Conservation (phyloP, 1,139 yeast species). For the Geotrichum siamense region DNA sequence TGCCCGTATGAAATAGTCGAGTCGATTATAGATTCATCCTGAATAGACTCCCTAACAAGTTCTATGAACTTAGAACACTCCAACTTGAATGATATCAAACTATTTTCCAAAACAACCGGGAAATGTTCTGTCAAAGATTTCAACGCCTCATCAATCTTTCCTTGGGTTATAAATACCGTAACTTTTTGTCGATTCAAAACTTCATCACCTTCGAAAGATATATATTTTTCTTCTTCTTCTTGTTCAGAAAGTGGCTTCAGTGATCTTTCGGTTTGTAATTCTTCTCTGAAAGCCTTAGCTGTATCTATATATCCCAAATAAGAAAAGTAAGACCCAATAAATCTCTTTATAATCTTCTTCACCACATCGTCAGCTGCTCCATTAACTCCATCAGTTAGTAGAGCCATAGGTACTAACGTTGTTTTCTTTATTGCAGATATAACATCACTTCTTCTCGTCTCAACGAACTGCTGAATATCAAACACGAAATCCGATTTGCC, state of each 20-base stretch:
- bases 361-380: background rate
- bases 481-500: constrained; percentile 61
- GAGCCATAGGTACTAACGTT: constrained; percentile 6
- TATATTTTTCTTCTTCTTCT: constrained; percentile 6
- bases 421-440: constrained; percentile 19
- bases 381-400: background rate
- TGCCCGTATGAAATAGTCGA: constrained; percentile 45
- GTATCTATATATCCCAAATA: constrained; percentile 70
- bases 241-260: constrained; percentile 1
- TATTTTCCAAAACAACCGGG: constrained; percentile 40
- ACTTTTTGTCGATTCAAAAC: constrained; percentile 46
- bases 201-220: constrained; percentile 16
- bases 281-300: constrained; percentile 53
- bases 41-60: constrained; percentile 29
- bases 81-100: constrained; percentile 47
- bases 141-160: constrained; percentile 46
- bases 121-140: constrained; percentile 41
- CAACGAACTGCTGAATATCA: constrained; percentile 62
- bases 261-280: constrained; percentile 6
- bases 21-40: constrained; percentile 27
- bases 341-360: constrained; percentile 41
- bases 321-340: constrained; percentile 62
- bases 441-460: constrained; percentile 36
- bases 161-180: constrained; percentile 41
- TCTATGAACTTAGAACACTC: constrained; percentile 47